Conservation (phyloP, 208 protist genomes). For the Trypanosomatidae sp. region DNA sequence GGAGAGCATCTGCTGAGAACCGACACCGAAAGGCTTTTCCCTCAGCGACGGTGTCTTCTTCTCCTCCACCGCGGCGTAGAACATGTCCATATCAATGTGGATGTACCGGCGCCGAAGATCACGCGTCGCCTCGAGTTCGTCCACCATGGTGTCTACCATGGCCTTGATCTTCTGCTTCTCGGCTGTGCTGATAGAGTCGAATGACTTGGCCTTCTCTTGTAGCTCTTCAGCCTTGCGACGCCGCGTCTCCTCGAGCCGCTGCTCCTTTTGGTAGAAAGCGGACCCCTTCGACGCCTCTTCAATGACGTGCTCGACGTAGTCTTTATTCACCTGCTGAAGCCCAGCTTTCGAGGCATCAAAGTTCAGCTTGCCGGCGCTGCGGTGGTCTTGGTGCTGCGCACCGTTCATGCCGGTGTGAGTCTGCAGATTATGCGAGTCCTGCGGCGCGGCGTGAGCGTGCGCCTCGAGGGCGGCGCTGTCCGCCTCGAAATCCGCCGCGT, state of each 20-base stretch:
- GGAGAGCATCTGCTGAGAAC: conserved; percentile 91
- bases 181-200: conserved; percentile 33
- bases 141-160: conserved; percentile 54
- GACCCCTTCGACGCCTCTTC: conserved; percentile 73
- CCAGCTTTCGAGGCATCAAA: conserved; percentile 83
- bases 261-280: conserved; percentile 80
- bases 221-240: conserved; percentile 56
- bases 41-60: conserved; percentile 90
- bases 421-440: conserved; percentile 1
- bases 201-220: conserved; percentile 55
- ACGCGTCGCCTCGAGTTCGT: conserved; percentile 67
- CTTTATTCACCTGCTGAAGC: conserved; percentile 77
- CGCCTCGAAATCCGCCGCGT: conserved; percentile 3
- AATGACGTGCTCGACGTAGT: conserved; percentile 82
- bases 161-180: conserved; percentile 44
- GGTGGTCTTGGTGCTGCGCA: conserved; percentile 20
- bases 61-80: conserved; percentile 91
- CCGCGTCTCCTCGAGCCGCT: conserved; percentile 56
- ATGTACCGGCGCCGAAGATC: conserved; percentile 70
- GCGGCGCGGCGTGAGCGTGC: conserved; percentile 1
- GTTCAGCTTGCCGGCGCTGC: conserved; percentile 52
- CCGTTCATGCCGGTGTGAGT: neutral
- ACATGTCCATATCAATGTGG: conserved; percentile 95
- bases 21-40: conserved; percentile 94
- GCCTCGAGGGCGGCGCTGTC: conserved; percentile 8